A percentile compares a stretch with the other conserved stretches of the same genome.
Conservation (phyloP, 768 basidiomycete species). For the Pleurotus platypus region DNA sequence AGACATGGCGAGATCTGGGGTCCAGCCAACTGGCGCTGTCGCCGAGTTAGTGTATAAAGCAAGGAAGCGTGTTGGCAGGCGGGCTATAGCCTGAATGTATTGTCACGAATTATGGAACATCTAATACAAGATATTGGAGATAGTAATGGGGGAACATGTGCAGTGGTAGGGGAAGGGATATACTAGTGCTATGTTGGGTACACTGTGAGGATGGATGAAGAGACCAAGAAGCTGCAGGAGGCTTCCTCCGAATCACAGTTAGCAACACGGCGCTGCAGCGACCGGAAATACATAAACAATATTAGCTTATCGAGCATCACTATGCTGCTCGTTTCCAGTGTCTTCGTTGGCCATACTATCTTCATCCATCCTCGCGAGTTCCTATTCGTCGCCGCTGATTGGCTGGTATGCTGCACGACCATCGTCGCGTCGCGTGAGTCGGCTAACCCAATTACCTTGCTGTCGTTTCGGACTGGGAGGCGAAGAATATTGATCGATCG, state of each 20-base stretch:
- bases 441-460: conserved; percentile 44
- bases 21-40: conserved; percentile 42
- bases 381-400: conserved; percentile 34
- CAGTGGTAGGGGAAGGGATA: background rate
- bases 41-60: conserved; percentile 47
- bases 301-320: background rate
- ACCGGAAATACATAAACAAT: background rate
- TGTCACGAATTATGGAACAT: background rate
- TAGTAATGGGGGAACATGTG: background rate
- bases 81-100: background rate
- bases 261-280: conserved; percentile 5
- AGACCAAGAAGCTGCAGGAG: conserved; percentile 2
- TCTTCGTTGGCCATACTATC: conserved; percentile 3
- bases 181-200: background rate
- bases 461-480: conserved; percentile 17
- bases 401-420: conserved; percentile 40
- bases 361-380: conserved; percentile 11
- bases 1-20: conserved; percentile 52
- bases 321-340: conserved; percentile 2
- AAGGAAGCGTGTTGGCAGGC: conserved; percentile 26
- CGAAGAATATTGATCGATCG: conserved; percentile 27
- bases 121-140: background rate
- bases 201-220: conserved; percentile 2
- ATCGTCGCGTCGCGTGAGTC: conserved; percentile 41
- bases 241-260: conserved; percentile 5